Evolutionary conservation across 1,284 basidiomycete species (phyloP), one percentile per base, ranked within the genome.

Genomic region (Tilletia walkeri): DNA sequence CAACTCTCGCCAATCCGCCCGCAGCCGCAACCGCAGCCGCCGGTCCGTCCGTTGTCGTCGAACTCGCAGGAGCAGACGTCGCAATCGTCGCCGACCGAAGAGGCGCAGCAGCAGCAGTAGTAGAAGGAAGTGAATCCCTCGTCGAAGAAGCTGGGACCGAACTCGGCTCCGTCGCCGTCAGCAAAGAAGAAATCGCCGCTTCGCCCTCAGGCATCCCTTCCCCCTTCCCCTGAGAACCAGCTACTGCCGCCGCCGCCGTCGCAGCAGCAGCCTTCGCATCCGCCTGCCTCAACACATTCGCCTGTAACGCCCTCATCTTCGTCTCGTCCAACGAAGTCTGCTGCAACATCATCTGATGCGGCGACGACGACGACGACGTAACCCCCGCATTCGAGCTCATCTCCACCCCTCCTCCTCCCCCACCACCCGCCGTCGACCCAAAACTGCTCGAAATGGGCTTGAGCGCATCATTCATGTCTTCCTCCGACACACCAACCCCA

Each of bases 271-370:
- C 36, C 38, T 48, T 54, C 45, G 18, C 53, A 16, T 45, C 41
- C 41, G 6, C 41, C 9, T 45, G 9, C 41, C 14, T 45, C 41
- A 20, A 48, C 30, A 68, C 70, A 6, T 73, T 72, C n/a, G 74
- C 72, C 68, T 73, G 68, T 7, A 74, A 72, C 1, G 74, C 76
- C 3, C 70, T 45, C 10, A 70, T 49, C 68, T 74, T 75, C 18
- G 75, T 74, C 20, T 74, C 72, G 30, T 75, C 74, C 18, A 77
- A 30, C 0, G 70, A 70, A 41, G 74, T 72, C 69, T 72, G 70
- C 68, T 69, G 67, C 36, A 77, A 36, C 18, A 69, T 48, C 20
- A 77, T 61, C 2, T 50, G 9, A n/a, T 10, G 56, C 39, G 69
- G 67, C 12, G 50, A 66, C 18, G n/a, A 20, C 20, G 53, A 39